Percentiles rank a stretch among this genome's conserved stretches.
Evolutionary conservation across 306 rosid genomes (phyloP).

Genomic region (Quercus berberidifolia): DNA sequence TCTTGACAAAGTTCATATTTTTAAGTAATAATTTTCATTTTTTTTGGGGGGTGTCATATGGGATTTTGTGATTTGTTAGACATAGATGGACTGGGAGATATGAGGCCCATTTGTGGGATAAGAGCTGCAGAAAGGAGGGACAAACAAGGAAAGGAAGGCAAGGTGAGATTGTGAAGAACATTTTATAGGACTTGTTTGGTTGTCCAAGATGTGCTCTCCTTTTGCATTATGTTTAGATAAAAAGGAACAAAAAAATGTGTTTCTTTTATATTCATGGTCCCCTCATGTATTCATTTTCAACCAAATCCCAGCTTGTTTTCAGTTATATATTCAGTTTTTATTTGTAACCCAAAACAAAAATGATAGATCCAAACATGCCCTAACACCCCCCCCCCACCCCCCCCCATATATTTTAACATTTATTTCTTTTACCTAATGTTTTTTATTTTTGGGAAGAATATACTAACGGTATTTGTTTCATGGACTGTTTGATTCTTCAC

Average conservation of each 20-base stretch:
- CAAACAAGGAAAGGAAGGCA: slow-evolving; percentile 99
- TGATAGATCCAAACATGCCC: slow-evolving; percentile 12
- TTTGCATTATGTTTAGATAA: not conserved
- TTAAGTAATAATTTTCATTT: not conserved
- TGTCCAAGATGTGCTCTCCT: not conserved
- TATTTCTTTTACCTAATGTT: not conserved
- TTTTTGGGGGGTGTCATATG: not conserved
- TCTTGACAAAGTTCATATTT: not conserved
- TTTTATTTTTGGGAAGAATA: slow-evolving; percentile 27
- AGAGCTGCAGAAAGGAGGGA: slow-evolving; percentile 98
- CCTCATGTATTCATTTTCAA: no score
- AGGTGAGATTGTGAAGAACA: slow-evolving; percentile 44
- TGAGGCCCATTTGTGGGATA: slow-evolving; percentile 99
- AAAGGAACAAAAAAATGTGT: no score
- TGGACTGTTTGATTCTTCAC: slow-evolving; percentile 44
- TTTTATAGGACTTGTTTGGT: not conserved
- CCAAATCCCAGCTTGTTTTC: not conserved
- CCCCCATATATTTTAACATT: not conserved
- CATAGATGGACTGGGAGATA: slow-evolving; percentile 99
- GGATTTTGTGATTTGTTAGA: slow-evolving; percentile 36
- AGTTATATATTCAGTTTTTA: not conserved
- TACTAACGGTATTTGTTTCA: slow-evolving; percentile 47
- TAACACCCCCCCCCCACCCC: not conserved
- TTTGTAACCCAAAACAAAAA: no score
- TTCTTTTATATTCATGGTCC: no score